Evolutionary conservation across 306 rosid species (phyloP).

Genomic region (Mimosa pudica): DNA sequence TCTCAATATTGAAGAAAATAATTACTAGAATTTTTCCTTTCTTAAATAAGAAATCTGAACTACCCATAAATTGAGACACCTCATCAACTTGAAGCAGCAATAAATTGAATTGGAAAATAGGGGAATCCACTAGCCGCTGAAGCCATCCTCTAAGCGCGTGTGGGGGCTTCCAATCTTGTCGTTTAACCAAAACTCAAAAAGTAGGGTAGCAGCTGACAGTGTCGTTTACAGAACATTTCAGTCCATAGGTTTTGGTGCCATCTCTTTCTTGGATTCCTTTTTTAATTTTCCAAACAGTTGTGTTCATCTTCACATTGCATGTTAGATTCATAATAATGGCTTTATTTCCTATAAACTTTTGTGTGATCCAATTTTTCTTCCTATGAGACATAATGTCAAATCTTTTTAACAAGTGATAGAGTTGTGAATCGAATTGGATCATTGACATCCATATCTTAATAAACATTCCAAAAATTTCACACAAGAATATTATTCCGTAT

Average conservation of each 20-base stretch:
- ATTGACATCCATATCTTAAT: not conserved
- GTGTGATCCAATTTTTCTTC: not conserved
- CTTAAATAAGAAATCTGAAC: not conserved
- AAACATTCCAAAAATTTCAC: not conserved
- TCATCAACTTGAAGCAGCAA: not conserved
- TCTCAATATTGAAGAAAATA: not conserved
- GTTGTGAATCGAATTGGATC: not conserved
- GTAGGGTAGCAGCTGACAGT: conserved; percentile 24
- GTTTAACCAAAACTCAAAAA: conserved; percentile 26
- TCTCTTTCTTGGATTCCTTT: conserved; percentile 21
- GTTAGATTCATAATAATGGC: not conserved
- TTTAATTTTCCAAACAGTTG: not conserved
- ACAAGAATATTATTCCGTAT: not conserved
- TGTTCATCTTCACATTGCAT: conserved; percentile 7
- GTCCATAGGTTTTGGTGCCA: conserved; percentile 36
- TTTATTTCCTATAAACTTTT: not conserved
- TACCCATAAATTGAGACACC: not conserved
- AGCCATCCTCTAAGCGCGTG: conserved; percentile 26
- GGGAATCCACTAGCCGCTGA: conserved; percentile 36
- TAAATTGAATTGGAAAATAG: not conserved
- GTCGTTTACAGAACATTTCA: conserved; percentile 33
- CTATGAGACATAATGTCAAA: not conserved
- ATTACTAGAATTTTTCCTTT: not conserved
- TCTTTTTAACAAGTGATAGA: not conserved
- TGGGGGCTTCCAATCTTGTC: conserved; percentile 61